These are phyloP conservation scores for Cylindrotheca fusiformis DNA, from an alignment of 108 stramenopile genomes.

Conservation along the genomic window DNA sequence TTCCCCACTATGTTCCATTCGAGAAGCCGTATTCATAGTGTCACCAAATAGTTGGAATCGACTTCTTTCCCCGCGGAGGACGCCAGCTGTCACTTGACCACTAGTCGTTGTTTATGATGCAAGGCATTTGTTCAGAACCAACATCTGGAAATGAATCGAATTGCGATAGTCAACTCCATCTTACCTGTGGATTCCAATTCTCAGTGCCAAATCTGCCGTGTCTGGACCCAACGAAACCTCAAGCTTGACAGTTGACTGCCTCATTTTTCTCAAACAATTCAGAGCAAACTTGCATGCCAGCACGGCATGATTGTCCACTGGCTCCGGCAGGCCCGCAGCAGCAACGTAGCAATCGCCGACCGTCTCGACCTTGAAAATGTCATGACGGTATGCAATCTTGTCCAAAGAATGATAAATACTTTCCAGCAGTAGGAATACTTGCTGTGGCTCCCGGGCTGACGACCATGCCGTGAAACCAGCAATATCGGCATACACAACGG, in stretches of 20 bases:
- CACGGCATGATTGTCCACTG: conserved; percentile 1
- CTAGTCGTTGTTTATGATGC: no score
- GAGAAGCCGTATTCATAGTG: conserved; percentile 16
- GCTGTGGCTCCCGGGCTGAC: conserved; percentile 27
- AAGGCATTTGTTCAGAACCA: neutral
- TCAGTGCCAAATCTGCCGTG: conserved; percentile 8
- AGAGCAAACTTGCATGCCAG: conserved; percentile 1
- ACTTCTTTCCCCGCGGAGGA: conserved; percentile 30
- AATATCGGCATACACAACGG: conserved; percentile 36
- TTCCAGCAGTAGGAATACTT: conserved; percentile 44
- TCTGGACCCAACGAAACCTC: conserved; percentile 8
- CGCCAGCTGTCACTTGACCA: conserved; percentile 41
- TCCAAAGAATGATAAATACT: conserved; percentile 43
- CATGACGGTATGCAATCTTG: conserved; percentile 33
- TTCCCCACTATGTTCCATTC: conserved; percentile 8
- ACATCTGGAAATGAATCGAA: neutral
- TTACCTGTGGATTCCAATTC: conserved; percentile 9
- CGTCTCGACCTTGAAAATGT: conserved; percentile 51
- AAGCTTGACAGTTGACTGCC: neutral
- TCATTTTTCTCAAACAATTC: conserved; percentile 4
- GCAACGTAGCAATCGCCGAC: conserved; percentile 60
- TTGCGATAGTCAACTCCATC: neutral
- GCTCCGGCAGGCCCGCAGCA: conserved; percentile 8
- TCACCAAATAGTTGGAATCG: conserved; percentile 52
- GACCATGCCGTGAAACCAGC: conserved; percentile 44